Evolutionary conservation across 2,329 filamentous ascomycete genomes (phyloP).

Genomic region (Cadophora malorum): DNA sequence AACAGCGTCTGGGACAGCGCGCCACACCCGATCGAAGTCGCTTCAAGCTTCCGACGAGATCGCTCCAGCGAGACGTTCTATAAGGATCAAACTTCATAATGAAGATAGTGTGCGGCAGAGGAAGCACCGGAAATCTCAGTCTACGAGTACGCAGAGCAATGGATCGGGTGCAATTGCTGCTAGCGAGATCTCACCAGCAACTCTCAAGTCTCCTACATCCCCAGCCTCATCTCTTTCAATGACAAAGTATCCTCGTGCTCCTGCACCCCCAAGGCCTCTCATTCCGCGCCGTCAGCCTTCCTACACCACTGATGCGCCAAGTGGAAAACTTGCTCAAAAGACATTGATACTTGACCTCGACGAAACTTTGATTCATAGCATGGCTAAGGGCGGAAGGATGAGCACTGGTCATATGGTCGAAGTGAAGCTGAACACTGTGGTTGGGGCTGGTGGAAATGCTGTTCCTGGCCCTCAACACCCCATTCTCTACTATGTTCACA

Average conservation of each 20-base stretch:
- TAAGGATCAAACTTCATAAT: conserved; percentile 87
- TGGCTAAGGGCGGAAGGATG: conserved; percentile 95
- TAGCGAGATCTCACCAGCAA: conserved; percentile 67
- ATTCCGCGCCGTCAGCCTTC: conserved; percentile 90
- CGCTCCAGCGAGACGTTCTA: conserved; percentile 75
- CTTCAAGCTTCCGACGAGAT: conserved; percentile 66
- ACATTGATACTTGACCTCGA: conserved; percentile 95
- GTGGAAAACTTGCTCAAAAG: conserved; percentile 72
- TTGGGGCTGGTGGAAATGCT: conserved; percentile 70
- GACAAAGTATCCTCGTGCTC: conserved; percentile 89
- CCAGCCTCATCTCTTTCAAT: conserved; percentile 71
- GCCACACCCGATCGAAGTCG: conserved; percentile 70
- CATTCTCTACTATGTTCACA: conserved; percentile 98
- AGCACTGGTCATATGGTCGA: conserved; percentile 99
- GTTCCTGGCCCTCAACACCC: conserved; percentile 86
- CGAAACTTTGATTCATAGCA: conserved; percentile 96
- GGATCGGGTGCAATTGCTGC: conserved; percentile 45
- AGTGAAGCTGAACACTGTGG: conserved; percentile 80
- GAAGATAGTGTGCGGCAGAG: conserved; percentile 77
- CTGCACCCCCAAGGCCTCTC: conserved; percentile 85
- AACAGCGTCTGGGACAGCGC: conserved; percentile 36
- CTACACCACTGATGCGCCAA: conserved; percentile 66
- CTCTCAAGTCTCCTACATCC: conserved; percentile 92
- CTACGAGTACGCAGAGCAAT: conserved; percentile 51
- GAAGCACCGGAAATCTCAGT: conserved; percentile 69